phyloP scores from a whole-genome alignment of 2,329 filamentous ascomycete species.

The Ophiosphaerella narmari region DNA sequence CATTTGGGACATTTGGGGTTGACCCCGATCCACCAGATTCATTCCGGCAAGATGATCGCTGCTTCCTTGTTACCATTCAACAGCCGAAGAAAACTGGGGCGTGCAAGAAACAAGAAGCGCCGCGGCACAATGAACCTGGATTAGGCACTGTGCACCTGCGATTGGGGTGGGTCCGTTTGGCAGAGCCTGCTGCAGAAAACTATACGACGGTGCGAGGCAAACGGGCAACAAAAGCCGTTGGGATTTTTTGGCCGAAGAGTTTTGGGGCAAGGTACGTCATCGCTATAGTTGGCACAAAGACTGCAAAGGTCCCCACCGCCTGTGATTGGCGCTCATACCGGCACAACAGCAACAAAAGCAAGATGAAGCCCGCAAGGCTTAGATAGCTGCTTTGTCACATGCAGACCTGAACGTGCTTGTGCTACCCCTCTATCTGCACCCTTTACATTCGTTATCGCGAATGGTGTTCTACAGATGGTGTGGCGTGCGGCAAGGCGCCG shows the following conservation, averaged over 20 bases:
- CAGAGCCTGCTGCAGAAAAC: constrained; percentile 17
- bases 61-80: constrained; percentile 8
- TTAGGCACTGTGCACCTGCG: constrained; percentile 1
- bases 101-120: constrained; percentile 11
- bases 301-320: constrained; percentile 12
- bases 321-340: neutral
- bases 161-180: constrained; percentile 14
- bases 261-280: constrained; percentile 5
- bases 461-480: constrained; percentile 12
- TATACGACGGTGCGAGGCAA: constrained; percentile 1
- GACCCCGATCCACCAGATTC: constrained; percentile 23
- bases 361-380: too few relatives aligned
- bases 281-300: neutral
- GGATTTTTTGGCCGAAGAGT: constrained; percentile 2
- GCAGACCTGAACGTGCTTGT: neutral
- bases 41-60: constrained; percentile 17
- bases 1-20: constrained; percentile 11
- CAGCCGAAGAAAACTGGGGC: constrained; percentile 26
- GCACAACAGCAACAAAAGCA: too few relatives aligned
- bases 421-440: constrained; percentile 1
- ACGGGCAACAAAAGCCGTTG: neutral
- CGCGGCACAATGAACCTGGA: constrained; percentile 8
- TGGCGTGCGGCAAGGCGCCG: constrained; percentile 11
- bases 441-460: constrained; percentile 8
- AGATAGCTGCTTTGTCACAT: too few relatives aligned